Conservation (phyloP, 2,329 filamentous ascomycete species). For the Scleromitrula shiraiana region DNA sequence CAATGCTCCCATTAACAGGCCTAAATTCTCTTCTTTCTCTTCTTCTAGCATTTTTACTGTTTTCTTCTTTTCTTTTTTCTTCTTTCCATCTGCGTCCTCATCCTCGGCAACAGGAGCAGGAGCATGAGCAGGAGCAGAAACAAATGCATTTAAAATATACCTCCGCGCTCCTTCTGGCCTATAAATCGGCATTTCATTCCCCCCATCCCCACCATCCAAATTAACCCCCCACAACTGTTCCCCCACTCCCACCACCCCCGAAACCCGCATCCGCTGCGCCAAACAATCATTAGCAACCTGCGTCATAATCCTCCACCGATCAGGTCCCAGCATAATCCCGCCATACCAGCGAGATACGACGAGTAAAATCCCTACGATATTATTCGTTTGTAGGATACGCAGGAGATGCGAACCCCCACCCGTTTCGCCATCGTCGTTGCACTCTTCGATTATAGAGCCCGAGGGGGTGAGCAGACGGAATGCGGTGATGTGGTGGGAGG, state of each 20-base stretch:
- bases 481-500: constrained; percentile 44
- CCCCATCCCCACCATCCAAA: constrained; percentile 38
- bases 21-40: constrained; percentile 63
- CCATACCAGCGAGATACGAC: constrained; percentile 57
- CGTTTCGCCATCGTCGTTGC: constrained; percentile 50
- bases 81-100: constrained; percentile 17
- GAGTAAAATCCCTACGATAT: constrained; percentile 44
- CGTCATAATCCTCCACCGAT: constrained; percentile 55
- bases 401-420: constrained; percentile 51
- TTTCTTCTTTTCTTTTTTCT: constrained; percentile 40
- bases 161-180: constrained; percentile 59
- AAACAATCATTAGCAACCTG: constrained; percentile 48
- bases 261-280: constrained; percentile 40
- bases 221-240: constrained; percentile 57
- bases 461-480: constrained; percentile 22
- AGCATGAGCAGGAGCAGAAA: constrained; percentile 36
- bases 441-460: constrained; percentile 22
- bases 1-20: constrained; percentile 60
- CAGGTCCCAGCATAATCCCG: constrained; percentile 51
- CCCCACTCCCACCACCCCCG: constrained; percentile 34
- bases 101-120: constrained; percentile 40
- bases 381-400: constrained; percentile 43
- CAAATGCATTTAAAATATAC: constrained; percentile 54
- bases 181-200: constrained; percentile 60
- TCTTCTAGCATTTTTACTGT: constrained; percentile 42